Conservation (phyloP, 768 basidiomycete genomes). For the Suillus tomentosus region DNA sequence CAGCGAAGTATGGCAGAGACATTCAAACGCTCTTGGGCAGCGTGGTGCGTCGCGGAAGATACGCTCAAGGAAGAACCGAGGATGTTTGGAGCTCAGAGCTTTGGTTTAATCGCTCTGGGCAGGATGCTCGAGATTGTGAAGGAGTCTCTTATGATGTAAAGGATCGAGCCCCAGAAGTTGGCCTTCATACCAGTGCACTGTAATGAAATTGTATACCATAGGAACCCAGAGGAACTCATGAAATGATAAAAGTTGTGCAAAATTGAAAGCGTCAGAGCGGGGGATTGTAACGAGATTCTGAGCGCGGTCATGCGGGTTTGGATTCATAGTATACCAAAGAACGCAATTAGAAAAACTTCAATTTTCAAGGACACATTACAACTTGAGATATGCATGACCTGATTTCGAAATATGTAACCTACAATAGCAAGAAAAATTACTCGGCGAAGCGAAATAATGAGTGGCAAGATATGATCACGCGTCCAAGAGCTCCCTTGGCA, state of each 20-base stretch:
- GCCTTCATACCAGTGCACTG: background rate
- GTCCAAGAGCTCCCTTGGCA: slow-evolving; percentile 73
- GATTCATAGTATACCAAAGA: background rate
- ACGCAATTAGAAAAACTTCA: background rate
- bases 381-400: slow-evolving; percentile 7
- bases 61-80: slow-evolving; percentile 25
- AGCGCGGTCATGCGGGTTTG: background rate
- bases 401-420: background rate
- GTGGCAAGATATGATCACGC: slow-evolving; percentile 21
- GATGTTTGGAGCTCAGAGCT: slow-evolving; percentile 45
- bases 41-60: slow-evolving; percentile 42
- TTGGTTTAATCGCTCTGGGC: slow-evolving; percentile 48
- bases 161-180: background rate
- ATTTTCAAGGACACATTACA: slow-evolving; percentile 9
- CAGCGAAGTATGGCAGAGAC: slow-evolving; percentile 29
- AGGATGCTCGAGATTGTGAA: slow-evolving; percentile 45
- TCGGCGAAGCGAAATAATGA: background rate
- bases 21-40: slow-evolving; percentile 47
- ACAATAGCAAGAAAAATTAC: background rate
- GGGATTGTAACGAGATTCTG: background rate
- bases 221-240: background rate
- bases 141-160: slow-evolving; percentile 16
- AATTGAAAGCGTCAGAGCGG: background rate
- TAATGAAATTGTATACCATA: background rate
- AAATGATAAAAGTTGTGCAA: background rate